Evolutionary conservation across 1,139 yeast species (phyloP), one percentile per base, ranked within the genome.

Genomic region (Suhomyces maxii): DNA sequence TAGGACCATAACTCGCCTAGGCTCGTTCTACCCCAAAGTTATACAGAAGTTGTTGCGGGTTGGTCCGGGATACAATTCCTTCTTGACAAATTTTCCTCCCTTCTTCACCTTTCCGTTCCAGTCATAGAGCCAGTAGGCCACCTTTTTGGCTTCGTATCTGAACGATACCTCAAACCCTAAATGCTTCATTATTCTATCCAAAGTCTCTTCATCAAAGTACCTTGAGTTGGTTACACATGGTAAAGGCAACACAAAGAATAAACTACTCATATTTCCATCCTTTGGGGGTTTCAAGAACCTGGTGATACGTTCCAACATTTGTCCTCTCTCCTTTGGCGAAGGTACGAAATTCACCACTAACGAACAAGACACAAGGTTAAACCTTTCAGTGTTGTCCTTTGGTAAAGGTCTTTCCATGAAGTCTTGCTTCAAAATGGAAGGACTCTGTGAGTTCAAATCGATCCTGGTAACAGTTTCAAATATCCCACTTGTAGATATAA

Each of bases 321-420:
- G 80, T 2, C 97, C 97, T 42, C 99, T 67, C 28, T 71, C 79
- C 12, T 58, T 59, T 0, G 91, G 82, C 1, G 82, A 80, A 0
- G 96, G 89, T 0, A 91, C 97, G 65, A 89, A 91, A 61, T 91
- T 91, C 14, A 91, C 72, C 36, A 91, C 99, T 50, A 91, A 67
- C 0, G 97, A 89, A 52, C 96, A 85, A 4, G 96, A 87, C 1
- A 91, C 73, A 34, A 88, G 60, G 55, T 86, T 78, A 61, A 84
- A 90, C 46, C 64, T 71, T 4, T 80, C 84, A 0, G 47, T 36
- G 2, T 65, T 69, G 8, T 42, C 34, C 3, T 52, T 48, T 0
- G 96, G 95, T 4, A 82, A 51, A 3, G 89, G 87, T 45, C 93
- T 70, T 40, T 82, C 72, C 91, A 91, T 86, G 59, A 91, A 91